phyloP scores from a whole-genome alignment of 345 rosid species.

The Passiflora organensis region DNA sequence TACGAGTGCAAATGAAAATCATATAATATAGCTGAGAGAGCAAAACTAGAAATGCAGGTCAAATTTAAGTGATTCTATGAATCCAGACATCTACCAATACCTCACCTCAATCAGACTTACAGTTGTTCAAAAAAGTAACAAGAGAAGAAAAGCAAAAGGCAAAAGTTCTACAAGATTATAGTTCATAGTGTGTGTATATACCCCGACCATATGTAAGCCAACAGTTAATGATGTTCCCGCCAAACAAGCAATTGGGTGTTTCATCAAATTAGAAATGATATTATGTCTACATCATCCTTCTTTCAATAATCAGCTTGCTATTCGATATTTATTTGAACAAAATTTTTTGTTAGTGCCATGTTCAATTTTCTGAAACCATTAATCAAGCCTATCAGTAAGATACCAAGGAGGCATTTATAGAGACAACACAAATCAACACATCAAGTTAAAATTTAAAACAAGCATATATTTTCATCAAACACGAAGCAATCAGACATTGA shows the following conservation, averaged over 20 bases:
- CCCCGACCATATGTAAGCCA: background rate
- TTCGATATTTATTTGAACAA: background rate
- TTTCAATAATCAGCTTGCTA: background rate
- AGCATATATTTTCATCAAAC: background rate
- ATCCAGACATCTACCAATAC: background rate
- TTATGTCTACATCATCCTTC: background rate
- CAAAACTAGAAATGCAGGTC: too few relatives aligned
- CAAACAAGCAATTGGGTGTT: background rate
- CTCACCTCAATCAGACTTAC: background rate
- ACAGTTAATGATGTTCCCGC: background rate
- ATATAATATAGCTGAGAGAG: background rate
- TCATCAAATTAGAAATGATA: background rate
- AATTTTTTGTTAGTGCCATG: background rate
- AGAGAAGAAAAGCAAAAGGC: background rate
- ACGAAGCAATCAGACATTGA: slow-evolving; percentile 11
- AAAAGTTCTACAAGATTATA: background rate
- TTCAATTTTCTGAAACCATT: background rate
- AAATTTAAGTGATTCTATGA: too few relatives aligned
- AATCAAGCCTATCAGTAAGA: background rate
- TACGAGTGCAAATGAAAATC: background rate
- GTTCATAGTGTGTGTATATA: background rate
- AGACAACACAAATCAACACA: background rate
- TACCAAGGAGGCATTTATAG: background rate
- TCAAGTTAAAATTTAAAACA: background rate
- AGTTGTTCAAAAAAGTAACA: background rate